phyloP scores from a whole-genome alignment of 2,329 filamentous ascomycete species.

The Sporothrix sp. region DNA sequence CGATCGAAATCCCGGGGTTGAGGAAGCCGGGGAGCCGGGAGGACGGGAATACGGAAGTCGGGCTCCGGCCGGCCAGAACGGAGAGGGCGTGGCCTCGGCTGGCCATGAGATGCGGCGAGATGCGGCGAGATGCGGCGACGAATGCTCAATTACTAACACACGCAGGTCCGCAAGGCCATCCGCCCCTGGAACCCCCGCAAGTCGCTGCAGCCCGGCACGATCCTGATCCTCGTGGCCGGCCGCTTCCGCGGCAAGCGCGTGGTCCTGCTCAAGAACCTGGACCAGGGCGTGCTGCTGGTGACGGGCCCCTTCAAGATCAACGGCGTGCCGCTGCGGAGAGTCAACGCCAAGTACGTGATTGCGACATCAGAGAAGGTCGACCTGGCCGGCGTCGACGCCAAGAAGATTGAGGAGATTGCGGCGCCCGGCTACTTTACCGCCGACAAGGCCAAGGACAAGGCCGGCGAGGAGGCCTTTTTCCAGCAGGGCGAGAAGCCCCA shows the following conservation, averaged over 20 bases:
- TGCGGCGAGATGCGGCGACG: not conserved
- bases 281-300: constrained; percentile 96
- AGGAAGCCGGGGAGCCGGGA: not conserved
- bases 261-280: constrained; percentile 93
- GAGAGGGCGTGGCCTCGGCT: too few relatives aligned
- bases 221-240: constrained; percentile 98
- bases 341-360: constrained; percentile 90
- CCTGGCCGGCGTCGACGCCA: constrained; percentile 73
- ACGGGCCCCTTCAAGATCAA: constrained; percentile 99
- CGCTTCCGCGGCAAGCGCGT: constrained; percentile 99
- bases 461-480: constrained; percentile 97
- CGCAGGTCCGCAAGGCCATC: constrained; percentile 86
- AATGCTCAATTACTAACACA: constrained; percentile 22
- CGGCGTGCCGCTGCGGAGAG: constrained; percentile 91
- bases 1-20: too few relatives aligned
- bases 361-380: constrained; percentile 80
- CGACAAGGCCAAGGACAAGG: constrained; percentile 93
- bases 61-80: too few relatives aligned
- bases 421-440: constrained; percentile 87
- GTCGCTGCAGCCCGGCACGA: constrained; percentile 84
- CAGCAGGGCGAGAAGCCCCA: constrained; percentile 97
- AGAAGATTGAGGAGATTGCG: constrained; percentile 75
- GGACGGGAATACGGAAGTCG: not conserved
- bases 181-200: constrained; percentile 79
- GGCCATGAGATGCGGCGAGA: too few relatives aligned